Evolutionary conservation across 2,329 filamentous ascomycete species (phyloP).

Genomic region (Hortaea sp.): DNA sequence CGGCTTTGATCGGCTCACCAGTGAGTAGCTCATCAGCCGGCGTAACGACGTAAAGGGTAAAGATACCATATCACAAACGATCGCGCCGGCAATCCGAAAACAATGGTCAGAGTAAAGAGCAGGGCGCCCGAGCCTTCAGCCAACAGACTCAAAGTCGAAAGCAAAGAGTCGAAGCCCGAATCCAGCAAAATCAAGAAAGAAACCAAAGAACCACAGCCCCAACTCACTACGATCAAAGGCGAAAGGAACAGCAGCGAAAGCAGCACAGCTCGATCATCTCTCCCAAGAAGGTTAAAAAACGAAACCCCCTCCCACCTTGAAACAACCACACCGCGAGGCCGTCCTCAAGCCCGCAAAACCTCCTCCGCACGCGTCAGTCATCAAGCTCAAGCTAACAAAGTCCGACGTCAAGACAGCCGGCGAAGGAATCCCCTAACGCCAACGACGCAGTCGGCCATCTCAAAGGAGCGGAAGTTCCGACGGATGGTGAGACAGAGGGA

Average conservation of each 20-base stretch:
- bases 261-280: too few species aligned
- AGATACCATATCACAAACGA: too few species aligned
- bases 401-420: neutral
- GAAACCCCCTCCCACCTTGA: neutral
- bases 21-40: too few species aligned
- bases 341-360: conserved; percentile 1
- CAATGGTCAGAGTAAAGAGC: too few species aligned
- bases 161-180: neutral
- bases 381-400: neutral
- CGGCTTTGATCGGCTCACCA: too few species aligned
- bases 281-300: neutral
- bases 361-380: neutral
- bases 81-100: too few species aligned
- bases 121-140: too few species aligned
- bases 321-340: neutral
- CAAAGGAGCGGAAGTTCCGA: conserved; percentile 2
- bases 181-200: neutral
- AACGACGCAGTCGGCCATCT: conserved; percentile 1
- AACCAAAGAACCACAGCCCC: too few species aligned
- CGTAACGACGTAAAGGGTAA: too few species aligned
- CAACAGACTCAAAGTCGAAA: too few species aligned
- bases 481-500: neutral
- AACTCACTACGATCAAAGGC: too few species aligned
- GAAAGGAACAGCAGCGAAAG: too few species aligned
- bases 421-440: conserved; percentile 1